These are phyloP conservation scores for Pseudocercospora musae DNA, from an alignment of 2,329 filamentous ascomycete genomes.

Conservation along the genomic window DNA sequence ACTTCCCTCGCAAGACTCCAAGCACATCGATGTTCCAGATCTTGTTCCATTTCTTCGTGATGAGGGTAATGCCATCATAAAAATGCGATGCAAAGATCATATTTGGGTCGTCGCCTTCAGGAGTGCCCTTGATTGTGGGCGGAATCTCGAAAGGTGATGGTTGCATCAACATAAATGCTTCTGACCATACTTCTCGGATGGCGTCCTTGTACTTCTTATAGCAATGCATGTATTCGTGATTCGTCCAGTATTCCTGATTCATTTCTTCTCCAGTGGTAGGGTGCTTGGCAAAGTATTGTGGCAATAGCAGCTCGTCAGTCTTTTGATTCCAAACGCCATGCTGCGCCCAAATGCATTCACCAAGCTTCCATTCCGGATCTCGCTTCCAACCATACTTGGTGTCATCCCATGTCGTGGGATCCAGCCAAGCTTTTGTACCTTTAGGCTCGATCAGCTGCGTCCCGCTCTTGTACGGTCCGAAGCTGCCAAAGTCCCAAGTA, in stretches of 20 bases:
- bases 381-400: conserved; percentile 85
- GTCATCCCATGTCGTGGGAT: conserved; percentile 74
- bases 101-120: conserved; percentile 75
- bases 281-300: conserved; percentile 82
- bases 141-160: conserved; percentile 90
- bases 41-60: conserved; percentile 99
- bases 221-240: conserved; percentile 85
- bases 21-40: conserved; percentile 97
- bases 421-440: conserved; percentile 78
- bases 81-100: conserved; percentile 94
- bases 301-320: conserved; percentile 72
- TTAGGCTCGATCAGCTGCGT: conserved; percentile 80
- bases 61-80: conserved; percentile 92
- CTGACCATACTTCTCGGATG: conserved; percentile 71
- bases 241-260: conserved; percentile 82
- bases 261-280: conserved; percentile 70
- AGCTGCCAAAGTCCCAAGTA: conserved; percentile 87
- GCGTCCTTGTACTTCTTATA: conserved; percentile 73
- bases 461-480: conserved; percentile 89
- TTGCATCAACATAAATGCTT: conserved; percentile 85
- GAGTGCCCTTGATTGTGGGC: conserved; percentile 77
- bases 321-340: conserved; percentile 90
- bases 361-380: conserved; percentile 82
- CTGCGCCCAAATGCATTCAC: conserved; percentile 95
- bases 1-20: conserved; percentile 83